phyloP scores from a whole-genome alignment of 768 basidiomycete species.

The Tulasnella sp. region DNA sequence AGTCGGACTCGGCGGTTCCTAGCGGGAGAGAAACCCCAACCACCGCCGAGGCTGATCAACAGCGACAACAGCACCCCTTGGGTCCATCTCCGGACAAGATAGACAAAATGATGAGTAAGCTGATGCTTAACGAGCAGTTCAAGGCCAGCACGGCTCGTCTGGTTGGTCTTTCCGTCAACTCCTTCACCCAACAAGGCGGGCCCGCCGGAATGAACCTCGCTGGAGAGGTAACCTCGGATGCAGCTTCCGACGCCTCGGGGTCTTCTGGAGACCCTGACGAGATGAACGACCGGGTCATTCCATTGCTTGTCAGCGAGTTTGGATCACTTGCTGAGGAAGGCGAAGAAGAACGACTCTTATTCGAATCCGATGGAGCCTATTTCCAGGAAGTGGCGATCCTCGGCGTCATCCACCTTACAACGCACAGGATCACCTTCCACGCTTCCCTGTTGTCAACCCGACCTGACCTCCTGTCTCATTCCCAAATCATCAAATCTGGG shows the following conservation, averaged over 20 bases:
- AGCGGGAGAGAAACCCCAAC: conserved; percentile 13
- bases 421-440: conserved; percentile 67
- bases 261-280: conserved; percentile 39
- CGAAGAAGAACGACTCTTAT: conserved; percentile 54
- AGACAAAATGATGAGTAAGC: conserved; percentile 49
- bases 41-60: conserved; percentile 35
- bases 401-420: conserved; percentile 67
- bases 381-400: conserved; percentile 44
- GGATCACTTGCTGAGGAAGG: conserved; percentile 54
- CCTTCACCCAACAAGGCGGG: conserved; percentile 29
- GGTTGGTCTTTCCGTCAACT: conserved; percentile 48
- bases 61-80: not conserved
- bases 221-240: not conserved
- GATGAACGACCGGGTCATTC: conserved; percentile 53
- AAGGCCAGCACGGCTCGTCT: conserved; percentile 45
- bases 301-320: conserved; percentile 60
- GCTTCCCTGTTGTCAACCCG: conserved; percentile 58
- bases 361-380: conserved; percentile 58
- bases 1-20: not conserved
- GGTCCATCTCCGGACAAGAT: conserved; percentile 44
- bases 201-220: not conserved
- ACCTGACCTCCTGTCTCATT: conserved; percentile 41
- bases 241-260: conserved; percentile 13
- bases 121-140: conserved; percentile 48
- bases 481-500: conserved; percentile 54